phyloP scores from a whole-genome alignment of 2,329 filamentous ascomycete genomes.

The Gaeumannomyces sp. region DNA sequence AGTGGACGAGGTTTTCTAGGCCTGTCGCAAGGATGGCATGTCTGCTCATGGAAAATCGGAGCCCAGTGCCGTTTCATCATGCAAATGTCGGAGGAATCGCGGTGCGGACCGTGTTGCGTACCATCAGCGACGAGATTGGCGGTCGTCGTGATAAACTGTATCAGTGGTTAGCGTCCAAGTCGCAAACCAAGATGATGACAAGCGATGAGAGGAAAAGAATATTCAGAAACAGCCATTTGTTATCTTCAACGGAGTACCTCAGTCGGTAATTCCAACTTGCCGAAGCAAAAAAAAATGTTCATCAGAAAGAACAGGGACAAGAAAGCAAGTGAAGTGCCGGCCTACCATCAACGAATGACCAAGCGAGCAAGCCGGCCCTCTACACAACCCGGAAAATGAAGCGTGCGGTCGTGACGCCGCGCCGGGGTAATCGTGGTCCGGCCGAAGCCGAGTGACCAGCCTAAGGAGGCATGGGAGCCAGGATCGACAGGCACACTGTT shows the following conservation, averaged over 20 bases:
- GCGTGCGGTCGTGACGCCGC: background rate
- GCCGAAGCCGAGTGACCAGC: too few relatives aligned
- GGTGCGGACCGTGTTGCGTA: background rate
- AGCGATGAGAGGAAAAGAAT: slow-evolving; percentile 13
- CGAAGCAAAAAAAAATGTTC: slow-evolving; percentile 63
- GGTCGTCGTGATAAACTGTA: background rate
- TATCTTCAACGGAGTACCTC: slow-evolving; percentile 68
- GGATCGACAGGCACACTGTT: too few relatives aligned
- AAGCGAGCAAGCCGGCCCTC: background rate
- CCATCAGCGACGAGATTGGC: too few relatives aligned
- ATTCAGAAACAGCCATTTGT: slow-evolving; percentile 82
- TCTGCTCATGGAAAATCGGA: slow-evolving; percentile 80
- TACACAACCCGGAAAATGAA: background rate
- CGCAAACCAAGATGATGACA: background rate
- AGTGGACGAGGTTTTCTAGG: slow-evolving; percentile 99
- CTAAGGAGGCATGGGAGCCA: too few relatives aligned
- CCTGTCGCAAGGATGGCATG: slow-evolving; percentile 89
- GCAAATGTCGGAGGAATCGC: slow-evolving; percentile 21
- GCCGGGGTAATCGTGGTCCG: background rate
- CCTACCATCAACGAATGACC: background rate
- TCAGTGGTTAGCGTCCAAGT: slow-evolving; percentile 2
- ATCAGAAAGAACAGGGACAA: slow-evolving; percentile 40
- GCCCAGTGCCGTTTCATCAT: slow-evolving; percentile 98
- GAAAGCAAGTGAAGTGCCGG: slow-evolving; percentile 5
- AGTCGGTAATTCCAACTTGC: slow-evolving; percentile 96